A percentile compares a stretch with the other conserved stretches of the same genome.
Conservation (phyloP, 192 early-diverging fungal species). For the Geranomyces variabilis region DNA sequence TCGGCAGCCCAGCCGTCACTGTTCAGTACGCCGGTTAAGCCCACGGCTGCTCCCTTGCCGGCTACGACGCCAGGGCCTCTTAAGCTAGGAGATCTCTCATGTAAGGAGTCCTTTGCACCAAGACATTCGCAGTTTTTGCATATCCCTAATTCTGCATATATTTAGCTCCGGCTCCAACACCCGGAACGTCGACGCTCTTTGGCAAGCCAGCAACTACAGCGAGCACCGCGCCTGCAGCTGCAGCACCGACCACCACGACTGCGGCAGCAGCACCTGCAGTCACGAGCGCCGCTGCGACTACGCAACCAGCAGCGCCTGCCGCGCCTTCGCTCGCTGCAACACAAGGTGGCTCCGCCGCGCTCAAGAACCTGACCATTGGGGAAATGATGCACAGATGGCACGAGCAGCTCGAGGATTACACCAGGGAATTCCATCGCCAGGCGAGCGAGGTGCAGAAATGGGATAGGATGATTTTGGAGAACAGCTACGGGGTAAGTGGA, state of each 20-base stretch:
- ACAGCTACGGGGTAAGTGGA: constrained; percentile 70
- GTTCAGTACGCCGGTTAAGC: constrained; percentile 25
- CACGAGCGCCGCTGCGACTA: constrained; percentile 10
- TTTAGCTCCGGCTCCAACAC: constrained; percentile 35
- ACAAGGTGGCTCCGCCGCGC: constrained; percentile 35
- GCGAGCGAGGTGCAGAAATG: constrained; percentile 81
- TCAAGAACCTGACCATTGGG: constrained; percentile 88
- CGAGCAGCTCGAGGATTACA: constrained; percentile 74
- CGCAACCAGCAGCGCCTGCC: constrained; percentile 38
- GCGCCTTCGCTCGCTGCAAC: constrained; percentile 27
- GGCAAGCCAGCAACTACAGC: constrained; percentile 37
- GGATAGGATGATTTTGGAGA: constrained; percentile 86
- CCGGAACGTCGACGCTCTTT: constrained; percentile 21
- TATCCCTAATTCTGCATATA: neutral
- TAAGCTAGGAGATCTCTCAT: constrained; percentile 31
- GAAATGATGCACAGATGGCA: constrained; percentile 93
- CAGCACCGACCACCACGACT: constrained; percentile 17
- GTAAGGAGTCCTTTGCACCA: constrained; percentile 10
- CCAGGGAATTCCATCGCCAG: constrained; percentile 82
- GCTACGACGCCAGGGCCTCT: constrained; percentile 41
- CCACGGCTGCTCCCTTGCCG: constrained; percentile 1
- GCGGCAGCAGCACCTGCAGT: constrained; percentile 33
- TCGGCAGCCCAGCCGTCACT: constrained; percentile 6
- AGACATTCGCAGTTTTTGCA: neutral
- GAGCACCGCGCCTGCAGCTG: constrained; percentile 26